These are phyloP conservation scores for Alloteropsis semialata DNA, from an alignment of 176 grass and related monocot genomes.

Conservation along the genomic window DNA sequence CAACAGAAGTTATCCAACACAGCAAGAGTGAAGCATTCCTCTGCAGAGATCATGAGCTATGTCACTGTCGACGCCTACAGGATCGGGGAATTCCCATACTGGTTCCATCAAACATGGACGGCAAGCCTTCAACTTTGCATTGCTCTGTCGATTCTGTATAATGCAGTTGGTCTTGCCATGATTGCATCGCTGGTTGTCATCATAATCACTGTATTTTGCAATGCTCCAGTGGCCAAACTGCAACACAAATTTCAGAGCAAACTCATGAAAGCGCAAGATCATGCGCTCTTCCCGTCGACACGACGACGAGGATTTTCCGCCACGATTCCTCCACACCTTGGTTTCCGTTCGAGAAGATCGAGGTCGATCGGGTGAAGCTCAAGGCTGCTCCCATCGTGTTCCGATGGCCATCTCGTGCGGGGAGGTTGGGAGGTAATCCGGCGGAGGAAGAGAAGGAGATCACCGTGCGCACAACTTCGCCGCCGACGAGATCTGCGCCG, in stretches of 20 bases:
- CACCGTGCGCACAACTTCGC: too few relatives aligned
- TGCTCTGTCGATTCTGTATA: constrained; percentile 74
- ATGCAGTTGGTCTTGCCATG: constrained; percentile 59
- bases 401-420: too few relatives aligned
- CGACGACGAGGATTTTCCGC: too few relatives aligned
- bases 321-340: too few relatives aligned
- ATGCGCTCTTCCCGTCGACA: too few relatives aligned
- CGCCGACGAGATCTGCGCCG: too few relatives aligned
- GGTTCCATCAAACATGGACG: constrained; percentile 93
- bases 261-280: constrained; percentile 91
- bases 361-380: too few relatives aligned
- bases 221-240: constrained; percentile 84
- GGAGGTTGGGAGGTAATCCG: too few relatives aligned
- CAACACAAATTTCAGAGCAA: constrained; percentile 81
- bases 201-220: constrained; percentile 65
- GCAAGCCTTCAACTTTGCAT: constrained; percentile 74
- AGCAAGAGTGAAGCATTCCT: constrained; percentile 72
- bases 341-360: too few relatives aligned
- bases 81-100: constrained; percentile 86
- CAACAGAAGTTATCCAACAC: constrained; percentile 64
- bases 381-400: too few relatives aligned
- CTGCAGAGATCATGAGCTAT: constrained; percentile 92
- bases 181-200: constrained; percentile 67
- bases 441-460: too few relatives aligned
- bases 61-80: constrained; percentile 83